A percentile compares a stretch with the other conserved stretches of the same genome.
Conservation (phyloP, 352 stramenopile species). For the Phytophthora idaei region DNA sequence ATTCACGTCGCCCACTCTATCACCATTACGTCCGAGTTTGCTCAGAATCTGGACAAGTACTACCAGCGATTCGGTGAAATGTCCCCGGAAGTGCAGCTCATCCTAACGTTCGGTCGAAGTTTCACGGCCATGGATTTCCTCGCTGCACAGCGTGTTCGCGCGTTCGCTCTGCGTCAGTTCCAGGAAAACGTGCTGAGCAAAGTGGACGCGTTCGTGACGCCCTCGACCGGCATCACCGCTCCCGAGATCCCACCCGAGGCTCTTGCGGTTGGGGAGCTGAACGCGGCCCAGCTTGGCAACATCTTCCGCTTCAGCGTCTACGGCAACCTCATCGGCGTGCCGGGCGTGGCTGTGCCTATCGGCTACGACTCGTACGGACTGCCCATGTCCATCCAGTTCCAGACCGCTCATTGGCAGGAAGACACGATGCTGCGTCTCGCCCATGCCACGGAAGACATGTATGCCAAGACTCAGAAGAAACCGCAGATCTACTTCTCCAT, state of each 20-base stretch:
- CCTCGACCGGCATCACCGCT: slow-evolving; percentile 77
- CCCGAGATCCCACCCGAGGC: slow-evolving; percentile 67
- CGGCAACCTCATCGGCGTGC: slow-evolving; percentile 89
- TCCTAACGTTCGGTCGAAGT: slow-evolving; percentile 70
- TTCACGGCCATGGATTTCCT: slow-evolving; percentile 83
- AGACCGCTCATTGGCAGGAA: slow-evolving; percentile 80
- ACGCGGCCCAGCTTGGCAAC: slow-evolving; percentile 53
- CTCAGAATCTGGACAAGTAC: slow-evolving; percentile 71
- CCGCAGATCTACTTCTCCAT: slow-evolving; percentile 75
- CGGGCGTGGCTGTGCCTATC: slow-evolving; percentile 74
- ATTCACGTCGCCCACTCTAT: slow-evolving; percentile 85
- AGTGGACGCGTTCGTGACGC: slow-evolving; percentile 90
- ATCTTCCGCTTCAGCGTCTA: slow-evolving; percentile 89
- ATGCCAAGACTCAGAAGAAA: slow-evolving; percentile 45
- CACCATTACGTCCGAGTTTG: slow-evolving; percentile 86
- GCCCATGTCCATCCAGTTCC: slow-evolving; percentile 82
- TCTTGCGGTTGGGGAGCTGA: slow-evolving; percentile 55
- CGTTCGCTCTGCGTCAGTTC: slow-evolving; percentile 81
- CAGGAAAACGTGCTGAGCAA: slow-evolving; percentile 78
- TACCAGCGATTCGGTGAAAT: slow-evolving; percentile 60
- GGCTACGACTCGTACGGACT: slow-evolving; percentile 67
- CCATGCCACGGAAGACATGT: slow-evolving; percentile 51
- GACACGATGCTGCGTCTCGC: slow-evolving; percentile 74
- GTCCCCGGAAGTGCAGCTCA: slow-evolving; percentile 76
- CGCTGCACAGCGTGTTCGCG: slow-evolving; percentile 82